A percentile compares a stretch with the other conserved stretches of the same genome.
These are phyloP conservation scores for Coemansia sp. DNA, from an alignment of 192 early-diverging fungal species.

Conservation along the genomic window DNA sequence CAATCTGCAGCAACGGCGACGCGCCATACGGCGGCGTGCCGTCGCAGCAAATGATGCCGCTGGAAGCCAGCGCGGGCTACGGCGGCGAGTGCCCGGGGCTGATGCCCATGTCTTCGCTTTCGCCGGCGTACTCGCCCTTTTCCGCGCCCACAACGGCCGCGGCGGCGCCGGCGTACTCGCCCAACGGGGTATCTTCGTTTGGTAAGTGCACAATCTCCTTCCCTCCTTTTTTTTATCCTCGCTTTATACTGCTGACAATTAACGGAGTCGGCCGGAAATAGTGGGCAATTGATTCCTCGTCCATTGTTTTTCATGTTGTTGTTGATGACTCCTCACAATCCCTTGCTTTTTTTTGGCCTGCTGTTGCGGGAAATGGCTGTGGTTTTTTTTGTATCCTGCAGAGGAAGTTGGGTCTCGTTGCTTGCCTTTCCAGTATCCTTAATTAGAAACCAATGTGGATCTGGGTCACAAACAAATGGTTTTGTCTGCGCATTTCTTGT, in stretches of 20 bases:
- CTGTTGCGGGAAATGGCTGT: background rate
- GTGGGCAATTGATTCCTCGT: background rate
- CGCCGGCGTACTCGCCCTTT: constrained; percentile 28
- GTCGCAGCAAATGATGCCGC: background rate
- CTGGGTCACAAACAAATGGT: background rate
- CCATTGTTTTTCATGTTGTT: background rate
- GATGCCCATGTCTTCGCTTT: constrained; percentile 11
- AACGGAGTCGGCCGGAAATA: background rate
- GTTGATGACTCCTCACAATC: no score
- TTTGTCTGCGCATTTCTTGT: background rate
- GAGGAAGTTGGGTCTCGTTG: no score
- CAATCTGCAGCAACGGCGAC: background rate
- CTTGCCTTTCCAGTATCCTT: background rate
- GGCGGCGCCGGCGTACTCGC: constrained; percentile 17
- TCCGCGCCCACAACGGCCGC: constrained; percentile 6
- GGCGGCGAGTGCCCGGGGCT: constrained; percentile 5
- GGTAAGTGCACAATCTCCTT: constrained; percentile 28
- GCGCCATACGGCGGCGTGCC: background rate
- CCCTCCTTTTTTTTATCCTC: background rate
- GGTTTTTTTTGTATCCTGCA: background rate
- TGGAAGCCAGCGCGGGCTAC: background rate
- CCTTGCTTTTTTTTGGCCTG: no score
- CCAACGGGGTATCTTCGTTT: constrained; percentile 17
- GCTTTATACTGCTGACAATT: background rate
- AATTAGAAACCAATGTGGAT: constrained; percentile 2